Conservation (phyloP, 345 rosid genomes). For the Eucalyptus decipiens region DNA sequence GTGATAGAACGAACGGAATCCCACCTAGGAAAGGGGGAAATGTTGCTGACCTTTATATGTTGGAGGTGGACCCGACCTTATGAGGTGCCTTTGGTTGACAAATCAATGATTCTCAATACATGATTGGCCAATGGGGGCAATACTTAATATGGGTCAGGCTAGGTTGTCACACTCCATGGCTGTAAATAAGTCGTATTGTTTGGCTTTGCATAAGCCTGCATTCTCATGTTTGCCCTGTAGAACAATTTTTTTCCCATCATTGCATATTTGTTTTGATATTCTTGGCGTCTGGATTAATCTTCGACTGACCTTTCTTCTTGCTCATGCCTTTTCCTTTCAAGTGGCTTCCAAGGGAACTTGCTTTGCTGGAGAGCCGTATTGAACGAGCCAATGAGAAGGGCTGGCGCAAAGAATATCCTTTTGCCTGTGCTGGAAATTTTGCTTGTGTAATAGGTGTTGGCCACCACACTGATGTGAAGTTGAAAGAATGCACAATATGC, state of each 20-base stretch:
- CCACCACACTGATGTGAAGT: not conserved
- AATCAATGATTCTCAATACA: not conserved
- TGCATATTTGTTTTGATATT: not conserved
- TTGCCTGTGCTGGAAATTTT: not conserved
- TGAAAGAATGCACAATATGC: not conserved
- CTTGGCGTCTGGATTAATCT: not conserved
- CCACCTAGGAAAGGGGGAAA: not conserved
- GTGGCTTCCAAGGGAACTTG: constrained; percentile 68
- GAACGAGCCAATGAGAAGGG: constrained; percentile 85
- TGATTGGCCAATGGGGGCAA: not conserved
- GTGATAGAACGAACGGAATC: not conserved
- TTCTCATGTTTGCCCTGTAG: not conserved
- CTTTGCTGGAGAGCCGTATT: constrained; percentile 42
- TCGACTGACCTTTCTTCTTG: not conserved
- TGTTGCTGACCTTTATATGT: not conserved
- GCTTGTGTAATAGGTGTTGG: not conserved
- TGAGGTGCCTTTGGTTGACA: not conserved
- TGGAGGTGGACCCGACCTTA: not conserved
- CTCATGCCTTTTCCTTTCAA: constrained; percentile 7
- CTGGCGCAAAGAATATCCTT: constrained; percentile 97
- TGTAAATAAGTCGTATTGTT: not conserved
- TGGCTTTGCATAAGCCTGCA: not conserved
- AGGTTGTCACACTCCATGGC: not conserved
- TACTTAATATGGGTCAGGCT: not conserved
- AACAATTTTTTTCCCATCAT: not conserved